These are phyloP conservation scores for Racocetra persica DNA, from an alignment of 371 early-diverging fungal species.

Conservation along the genomic window DNA sequence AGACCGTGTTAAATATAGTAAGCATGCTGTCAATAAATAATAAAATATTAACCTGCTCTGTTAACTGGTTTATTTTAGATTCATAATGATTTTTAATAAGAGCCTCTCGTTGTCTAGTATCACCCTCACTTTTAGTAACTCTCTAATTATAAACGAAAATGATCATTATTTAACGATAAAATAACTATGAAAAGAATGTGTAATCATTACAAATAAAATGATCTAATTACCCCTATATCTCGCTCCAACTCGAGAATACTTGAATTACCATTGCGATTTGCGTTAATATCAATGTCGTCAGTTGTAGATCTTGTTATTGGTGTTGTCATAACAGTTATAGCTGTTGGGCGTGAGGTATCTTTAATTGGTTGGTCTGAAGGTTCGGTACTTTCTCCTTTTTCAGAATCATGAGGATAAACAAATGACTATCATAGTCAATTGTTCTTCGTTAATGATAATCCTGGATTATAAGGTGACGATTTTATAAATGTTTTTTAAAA, in stretches of 20 bases:
- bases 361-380: neutral
- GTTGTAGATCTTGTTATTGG: neutral
- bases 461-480: neutral
- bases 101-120: constrained; percentile 47
- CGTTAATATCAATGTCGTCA: constrained; percentile 2
- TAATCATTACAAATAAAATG: neutral
- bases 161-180: neutral
- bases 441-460: neutral
- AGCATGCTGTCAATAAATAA: neutral
- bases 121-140: constrained; percentile 8
- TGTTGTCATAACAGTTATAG: no score
- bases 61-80: constrained; percentile 48
- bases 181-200: neutral
- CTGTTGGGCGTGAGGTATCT: neutral
- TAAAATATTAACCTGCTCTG: constrained; percentile 45
- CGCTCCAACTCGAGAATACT: constrained; percentile 8
- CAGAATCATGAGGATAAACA: neutral
- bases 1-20: neutral
- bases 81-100: constrained; percentile 55
- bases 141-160: neutral
- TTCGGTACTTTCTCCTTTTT: neutral
- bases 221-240: constrained; percentile 29
- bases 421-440: constrained; percentile 1
- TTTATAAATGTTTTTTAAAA: neutral
- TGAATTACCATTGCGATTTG: constrained; percentile 11